phyloP scores from a whole-genome alignment of 306 rosid species.

The Cicer judaicum region DNA sequence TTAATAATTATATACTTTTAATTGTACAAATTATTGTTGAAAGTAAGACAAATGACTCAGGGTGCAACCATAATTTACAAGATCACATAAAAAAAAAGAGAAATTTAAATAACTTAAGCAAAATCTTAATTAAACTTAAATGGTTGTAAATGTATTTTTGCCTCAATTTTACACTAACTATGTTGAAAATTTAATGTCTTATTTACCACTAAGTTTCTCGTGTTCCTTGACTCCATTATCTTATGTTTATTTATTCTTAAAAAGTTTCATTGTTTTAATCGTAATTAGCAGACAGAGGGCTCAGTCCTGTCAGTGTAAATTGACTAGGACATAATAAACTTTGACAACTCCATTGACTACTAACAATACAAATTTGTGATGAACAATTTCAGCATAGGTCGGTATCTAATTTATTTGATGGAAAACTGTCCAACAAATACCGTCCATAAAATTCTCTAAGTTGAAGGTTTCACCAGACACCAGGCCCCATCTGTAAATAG shows the following conservation, averaged over 20 bases:
- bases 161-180: too few species aligned
- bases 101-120: too few species aligned
- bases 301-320: conserved; percentile 38
- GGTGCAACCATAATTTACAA: too few species aligned
- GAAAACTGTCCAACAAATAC: conserved; percentile 18
- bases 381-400: conserved; percentile 40
- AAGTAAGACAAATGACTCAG: too few species aligned
- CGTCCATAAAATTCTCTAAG: conserved; percentile 19
- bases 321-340: conserved; percentile 33
- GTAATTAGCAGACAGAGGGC: conserved; percentile 31
- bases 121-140: too few species aligned
- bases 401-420: conserved; percentile 39
- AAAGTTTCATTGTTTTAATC: conserved; percentile 18
- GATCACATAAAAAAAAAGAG: too few species aligned
- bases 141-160: too few species aligned
- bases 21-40: too few species aligned
- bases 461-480: conserved; percentile 34
- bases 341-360: conserved; percentile 37
- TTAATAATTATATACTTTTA: too few species aligned
- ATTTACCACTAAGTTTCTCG: background rate
- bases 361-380: conserved; percentile 33
- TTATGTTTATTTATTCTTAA: background rate
- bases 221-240: background rate
- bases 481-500: conserved; percentile 39
- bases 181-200: background rate